A percentile compares a stretch with the other conserved stretches of the same genome.
These are phyloP conservation scores for Avicennia marina DNA, from an alignment of 257 asterid genomes.

Conservation along the genomic window DNA sequence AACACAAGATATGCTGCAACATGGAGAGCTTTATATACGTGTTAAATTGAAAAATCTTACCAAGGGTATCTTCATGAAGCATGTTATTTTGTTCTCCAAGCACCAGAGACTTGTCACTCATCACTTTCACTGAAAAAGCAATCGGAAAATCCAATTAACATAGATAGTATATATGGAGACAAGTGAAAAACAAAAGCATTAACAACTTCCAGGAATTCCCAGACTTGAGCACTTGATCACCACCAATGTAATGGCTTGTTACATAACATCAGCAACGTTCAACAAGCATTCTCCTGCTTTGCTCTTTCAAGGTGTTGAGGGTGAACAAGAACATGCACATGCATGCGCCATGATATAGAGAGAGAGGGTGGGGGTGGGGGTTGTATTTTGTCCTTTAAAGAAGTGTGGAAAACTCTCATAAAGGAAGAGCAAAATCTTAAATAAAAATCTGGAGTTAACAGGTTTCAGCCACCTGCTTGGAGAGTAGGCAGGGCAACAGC, in stretches of 20 bases:
- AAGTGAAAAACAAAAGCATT: neutral
- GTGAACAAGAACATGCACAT: neutral
- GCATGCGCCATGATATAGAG: neutral
- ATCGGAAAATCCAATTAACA: slow-evolving; percentile 12
- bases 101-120: slow-evolving; percentile 38
- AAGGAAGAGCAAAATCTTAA: slow-evolving; percentile 1
- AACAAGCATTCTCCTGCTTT: slow-evolving; percentile 6
- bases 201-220: too few species aligned
- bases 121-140: slow-evolving; percentile 47
- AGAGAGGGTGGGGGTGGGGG: neutral
- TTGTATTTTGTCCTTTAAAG: slow-evolving; percentile 2
- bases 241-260: neutral
- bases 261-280: neutral
- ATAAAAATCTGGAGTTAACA: too few species aligned
- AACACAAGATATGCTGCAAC: neutral
- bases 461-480: slow-evolving; percentile 51
- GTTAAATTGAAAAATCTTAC: slow-evolving; percentile 29
- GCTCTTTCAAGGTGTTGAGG: slow-evolving; percentile 1
- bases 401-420: too few species aligned
- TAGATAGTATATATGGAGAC: slow-evolving; percentile 5
- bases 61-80: slow-evolving; percentile 52
- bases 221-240: neutral
- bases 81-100: slow-evolving; percentile 48
- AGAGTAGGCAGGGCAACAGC: slow-evolving; percentile 45
- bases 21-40: slow-evolving; percentile 2